These are phyloP conservation scores for Aspergillus pseudoviridinutans DNA, from an alignment of 2,329 filamentous ascomycete species.

Conservation along the genomic window DNA sequence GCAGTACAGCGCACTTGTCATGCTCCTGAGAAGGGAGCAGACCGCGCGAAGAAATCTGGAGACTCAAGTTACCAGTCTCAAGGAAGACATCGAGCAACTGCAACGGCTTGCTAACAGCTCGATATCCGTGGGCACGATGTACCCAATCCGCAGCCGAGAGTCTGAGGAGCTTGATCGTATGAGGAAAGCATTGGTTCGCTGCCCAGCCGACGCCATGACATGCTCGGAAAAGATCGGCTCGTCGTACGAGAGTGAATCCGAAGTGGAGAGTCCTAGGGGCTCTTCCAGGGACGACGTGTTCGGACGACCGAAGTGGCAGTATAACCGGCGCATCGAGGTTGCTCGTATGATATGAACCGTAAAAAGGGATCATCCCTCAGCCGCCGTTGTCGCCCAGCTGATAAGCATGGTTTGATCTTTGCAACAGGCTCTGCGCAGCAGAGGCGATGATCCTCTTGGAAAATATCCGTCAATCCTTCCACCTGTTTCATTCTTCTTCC, in stretches of 20 bases:
- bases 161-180: constrained; percentile 29
- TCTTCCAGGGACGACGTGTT: constrained; percentile 20
- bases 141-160: constrained; percentile 29
- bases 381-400: too few relatives aligned
- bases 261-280: constrained; percentile 18
- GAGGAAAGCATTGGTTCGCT: constrained; percentile 21
- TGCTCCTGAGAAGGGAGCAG: constrained; percentile 45
- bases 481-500: background rate
- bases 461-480: background rate
- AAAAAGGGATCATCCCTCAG: too few relatives aligned
- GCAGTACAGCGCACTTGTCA: constrained; percentile 45
- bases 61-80: constrained; percentile 39
- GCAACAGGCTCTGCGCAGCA: too few relatives aligned
- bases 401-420: too few relatives aligned
- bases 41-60: constrained; percentile 44
- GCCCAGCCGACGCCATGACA: constrained; percentile 13
- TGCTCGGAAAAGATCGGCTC: constrained; percentile 13
- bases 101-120: constrained; percentile 29
- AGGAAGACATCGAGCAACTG: constrained; percentile 38
- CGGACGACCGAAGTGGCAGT: constrained; percentile 24
- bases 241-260: constrained; percentile 24
- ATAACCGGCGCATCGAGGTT: constrained; percentile 21
- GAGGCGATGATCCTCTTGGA: background rate
- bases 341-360: constrained; percentile 27
- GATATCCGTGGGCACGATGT: constrained; percentile 29